phyloP scores from a whole-genome alignment of 176 grass and related monocot species.

The Ananas comosus region DNA sequence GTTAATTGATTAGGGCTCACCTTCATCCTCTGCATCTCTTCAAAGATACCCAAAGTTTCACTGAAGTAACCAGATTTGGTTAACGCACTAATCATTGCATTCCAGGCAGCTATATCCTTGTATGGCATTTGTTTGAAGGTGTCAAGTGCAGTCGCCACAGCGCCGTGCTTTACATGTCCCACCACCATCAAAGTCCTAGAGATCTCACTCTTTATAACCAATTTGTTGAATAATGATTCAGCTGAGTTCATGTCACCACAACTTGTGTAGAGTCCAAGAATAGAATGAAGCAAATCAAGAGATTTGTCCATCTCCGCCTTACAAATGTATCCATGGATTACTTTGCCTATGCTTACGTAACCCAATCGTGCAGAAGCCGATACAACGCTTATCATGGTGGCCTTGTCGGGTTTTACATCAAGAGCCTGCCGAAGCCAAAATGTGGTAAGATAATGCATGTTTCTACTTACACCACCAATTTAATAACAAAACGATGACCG shows the following conservation, averaged over 20 bases:
- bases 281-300: too few relatives aligned
- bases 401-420: not conserved
- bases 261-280: too few relatives aligned
- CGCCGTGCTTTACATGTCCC: not conserved
- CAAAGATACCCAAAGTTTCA: not conserved
- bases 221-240: not conserved
- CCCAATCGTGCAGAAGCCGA: not conserved
- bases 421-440: conserved; percentile 1
- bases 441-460: not conserved
- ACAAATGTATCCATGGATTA: too few relatives aligned
- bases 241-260: not conserved
- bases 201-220: conserved; percentile 1
- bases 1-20: not conserved
- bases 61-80: not conserved
- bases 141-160: not conserved
- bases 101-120: conserved; percentile 7
- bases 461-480: too few relatives aligned
- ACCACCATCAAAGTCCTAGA: conserved; percentile 1
- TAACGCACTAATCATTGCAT: not conserved
- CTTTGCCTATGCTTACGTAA: too few relatives aligned
- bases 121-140: not conserved
- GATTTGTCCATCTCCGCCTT: too few relatives aligned
- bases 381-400: not conserved
- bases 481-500: not conserved
- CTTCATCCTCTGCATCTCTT: not conserved